Evolutionary conservation across 1,139 yeast genomes (phyloP).

Genomic region (Scheffersomyces stambukii): DNA sequence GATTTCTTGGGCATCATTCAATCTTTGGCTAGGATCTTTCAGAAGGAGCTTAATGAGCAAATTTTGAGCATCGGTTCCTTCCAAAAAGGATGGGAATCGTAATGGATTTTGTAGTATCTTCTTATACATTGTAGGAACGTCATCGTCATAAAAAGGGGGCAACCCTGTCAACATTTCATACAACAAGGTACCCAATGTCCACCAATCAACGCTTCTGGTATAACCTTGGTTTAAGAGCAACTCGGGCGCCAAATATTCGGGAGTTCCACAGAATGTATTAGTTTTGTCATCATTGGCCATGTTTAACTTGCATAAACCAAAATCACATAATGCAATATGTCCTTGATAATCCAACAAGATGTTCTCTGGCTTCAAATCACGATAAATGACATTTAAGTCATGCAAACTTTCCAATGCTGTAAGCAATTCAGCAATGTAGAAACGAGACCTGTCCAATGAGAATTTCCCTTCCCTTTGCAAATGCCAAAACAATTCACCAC

Average conservation of each 20-base stretch:
- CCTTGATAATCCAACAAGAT: conserved; percentile 92
- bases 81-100: conserved; percentile 84
- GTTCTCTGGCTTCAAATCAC: conserved; percentile 95
- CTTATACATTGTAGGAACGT: conserved; percentile 90
- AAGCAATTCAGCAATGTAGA: conserved; percentile 89
- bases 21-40: conserved; percentile 78
- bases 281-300: conserved; percentile 89
- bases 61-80: conserved; percentile 78
- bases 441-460: conserved; percentile 82
- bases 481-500: conserved; percentile 96
- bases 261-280: conserved; percentile 94
- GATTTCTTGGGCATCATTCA: conserved; percentile 83
- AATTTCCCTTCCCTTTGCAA: conserved; percentile 88
- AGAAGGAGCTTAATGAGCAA: conserved; percentile 70
- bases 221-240: conserved; percentile 87
- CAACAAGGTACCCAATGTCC: conserved; percentile 92
- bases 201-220: conserved; percentile 94
- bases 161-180: conserved; percentile 96
- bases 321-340: conserved; percentile 95
- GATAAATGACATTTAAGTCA: conserved; percentile 83
- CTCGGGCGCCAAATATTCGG: conserved; percentile 95
- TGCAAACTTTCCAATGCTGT: conserved; percentile 92
- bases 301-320: conserved; percentile 91
- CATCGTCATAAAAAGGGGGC: conserved; percentile 95
- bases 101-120: conserved; percentile 87